phyloP scores from a whole-genome alignment of 495 filamentous ascomycete genomes.

The Penicillium turbatum region DNA sequence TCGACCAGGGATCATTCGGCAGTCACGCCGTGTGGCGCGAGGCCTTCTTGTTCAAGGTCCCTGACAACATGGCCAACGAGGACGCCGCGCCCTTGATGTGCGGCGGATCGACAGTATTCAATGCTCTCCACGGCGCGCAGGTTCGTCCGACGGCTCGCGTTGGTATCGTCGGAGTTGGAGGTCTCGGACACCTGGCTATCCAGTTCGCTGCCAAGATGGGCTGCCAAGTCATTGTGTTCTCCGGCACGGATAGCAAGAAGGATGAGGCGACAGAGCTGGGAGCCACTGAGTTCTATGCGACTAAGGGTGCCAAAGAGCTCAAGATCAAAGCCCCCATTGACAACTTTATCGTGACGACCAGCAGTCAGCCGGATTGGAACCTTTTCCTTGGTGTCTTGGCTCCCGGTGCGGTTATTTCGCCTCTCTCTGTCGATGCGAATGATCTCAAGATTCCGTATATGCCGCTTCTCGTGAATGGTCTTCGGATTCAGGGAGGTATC shows the following conservation, averaged over 20 bases:
- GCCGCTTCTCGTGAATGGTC: slow-evolving; percentile 41
- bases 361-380: slow-evolving; percentile 39
- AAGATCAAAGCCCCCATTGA: slow-evolving; percentile 33
- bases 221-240: slow-evolving; percentile 59
- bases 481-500: slow-evolving; percentile 50
- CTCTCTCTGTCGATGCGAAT: slow-evolving; percentile 44
- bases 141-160: slow-evolving; percentile 49
- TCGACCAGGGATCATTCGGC: slow-evolving; percentile 55
- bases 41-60: slow-evolving; percentile 51
- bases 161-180: slow-evolving; percentile 59
- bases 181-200: slow-evolving; percentile 61
- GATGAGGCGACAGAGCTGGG: slow-evolving; percentile 53
- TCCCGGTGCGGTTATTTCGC: slow-evolving; percentile 46
- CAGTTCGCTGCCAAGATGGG: slow-evolving; percentile 61
- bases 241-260: slow-evolving; percentile 52
- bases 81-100: slow-evolving; percentile 53
- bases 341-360: slow-evolving; percentile 48
- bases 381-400: slow-evolving; percentile 40
- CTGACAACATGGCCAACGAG: slow-evolving; percentile 44
- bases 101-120: slow-evolving; percentile 43
- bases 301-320: slow-evolving; percentile 37
- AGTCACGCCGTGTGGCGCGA: slow-evolving; percentile 53
- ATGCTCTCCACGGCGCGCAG: slow-evolving; percentile 40
- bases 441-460: slow-evolving; percentile 53
- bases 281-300: slow-evolving; percentile 46